phyloP scores from a whole-genome alignment of 345 rosid genomes.

The Hypericum androsaemum region DNA sequence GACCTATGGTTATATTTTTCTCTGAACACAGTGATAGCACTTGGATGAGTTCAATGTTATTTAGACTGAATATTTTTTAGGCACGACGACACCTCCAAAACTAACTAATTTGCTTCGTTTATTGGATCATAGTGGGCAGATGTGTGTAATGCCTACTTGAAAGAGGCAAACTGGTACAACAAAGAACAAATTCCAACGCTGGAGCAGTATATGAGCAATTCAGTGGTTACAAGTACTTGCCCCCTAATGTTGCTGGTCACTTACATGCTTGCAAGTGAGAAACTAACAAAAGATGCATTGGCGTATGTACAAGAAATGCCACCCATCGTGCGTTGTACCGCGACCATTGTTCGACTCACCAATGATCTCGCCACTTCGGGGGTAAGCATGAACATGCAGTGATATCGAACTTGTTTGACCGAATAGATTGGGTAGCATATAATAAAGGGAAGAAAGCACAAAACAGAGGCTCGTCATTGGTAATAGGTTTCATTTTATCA shows the following conservation, averaged over 20 bases:
- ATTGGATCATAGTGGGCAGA: slow-evolving; percentile 12
- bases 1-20: no score
- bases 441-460: no score
- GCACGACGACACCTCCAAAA: no score
- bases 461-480: no score
- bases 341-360: slow-evolving; percentile 10
- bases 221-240: slow-evolving; percentile 10
- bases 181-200: slow-evolving; percentile 9
- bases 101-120: no score
- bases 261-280: not conserved
- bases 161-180: slow-evolving; percentile 19
- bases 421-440: no score
- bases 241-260: slow-evolving; percentile 1
- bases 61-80: no score
- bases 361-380: slow-evolving; percentile 14
- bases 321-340: not conserved
- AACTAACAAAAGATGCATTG: slow-evolving; percentile 8
- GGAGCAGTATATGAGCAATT: slow-evolving; percentile 10
- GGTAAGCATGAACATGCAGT: slow-evolving; percentile 1
- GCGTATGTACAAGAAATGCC: not conserved
- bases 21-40: no score
- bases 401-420: not conserved
- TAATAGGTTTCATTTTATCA: no score
- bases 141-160: slow-evolving; percentile 8
- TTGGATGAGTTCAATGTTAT: no score